A percentile compares a stretch with the other conserved stretches of the same genome.
Evolutionary conservation across 306 rosid genomes (phyloP).

Genomic region (Potentilla sterilis): DNA sequence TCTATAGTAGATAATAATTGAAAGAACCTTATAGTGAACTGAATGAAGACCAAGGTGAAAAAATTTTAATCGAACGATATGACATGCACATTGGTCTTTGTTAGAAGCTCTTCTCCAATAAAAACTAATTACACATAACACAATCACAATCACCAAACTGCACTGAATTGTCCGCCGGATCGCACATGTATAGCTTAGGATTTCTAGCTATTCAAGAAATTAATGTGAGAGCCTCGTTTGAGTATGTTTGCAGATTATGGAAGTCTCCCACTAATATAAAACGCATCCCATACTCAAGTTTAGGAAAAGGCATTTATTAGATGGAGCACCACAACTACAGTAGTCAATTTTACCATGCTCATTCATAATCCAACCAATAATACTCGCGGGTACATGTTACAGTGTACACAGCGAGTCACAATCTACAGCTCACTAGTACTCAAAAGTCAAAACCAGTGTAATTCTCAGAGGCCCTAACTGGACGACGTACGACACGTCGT

Average conservation of each 20-base stretch:
- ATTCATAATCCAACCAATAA: not conserved
- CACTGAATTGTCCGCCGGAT: not conserved
- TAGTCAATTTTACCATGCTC: no score
- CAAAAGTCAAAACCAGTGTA: not conserved
- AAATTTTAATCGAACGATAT: no score
- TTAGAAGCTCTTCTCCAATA: no score
- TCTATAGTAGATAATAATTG: no score
- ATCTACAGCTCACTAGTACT: not conserved
- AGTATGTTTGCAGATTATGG: not conserved
- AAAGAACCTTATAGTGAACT: no score
- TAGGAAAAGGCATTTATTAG: not conserved
- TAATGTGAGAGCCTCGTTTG: not conserved
- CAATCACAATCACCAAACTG: no score
- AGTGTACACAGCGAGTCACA: not conserved
- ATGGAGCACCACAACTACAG: not conserved
- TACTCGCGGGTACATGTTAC: not conserved
- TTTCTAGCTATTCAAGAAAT: no score
- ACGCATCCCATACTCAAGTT: not conserved
- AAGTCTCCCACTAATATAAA: not conserved
- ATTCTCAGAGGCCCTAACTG: not conserved
- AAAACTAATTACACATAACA: no score
- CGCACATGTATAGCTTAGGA: not conserved
- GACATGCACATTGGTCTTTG: no score
- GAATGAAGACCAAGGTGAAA: no score
- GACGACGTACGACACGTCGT: not conserved